These are phyloP conservation scores for Apostasia shenzhenica DNA, from an alignment of 106 monocot genomes.

Conservation along the genomic window DNA sequence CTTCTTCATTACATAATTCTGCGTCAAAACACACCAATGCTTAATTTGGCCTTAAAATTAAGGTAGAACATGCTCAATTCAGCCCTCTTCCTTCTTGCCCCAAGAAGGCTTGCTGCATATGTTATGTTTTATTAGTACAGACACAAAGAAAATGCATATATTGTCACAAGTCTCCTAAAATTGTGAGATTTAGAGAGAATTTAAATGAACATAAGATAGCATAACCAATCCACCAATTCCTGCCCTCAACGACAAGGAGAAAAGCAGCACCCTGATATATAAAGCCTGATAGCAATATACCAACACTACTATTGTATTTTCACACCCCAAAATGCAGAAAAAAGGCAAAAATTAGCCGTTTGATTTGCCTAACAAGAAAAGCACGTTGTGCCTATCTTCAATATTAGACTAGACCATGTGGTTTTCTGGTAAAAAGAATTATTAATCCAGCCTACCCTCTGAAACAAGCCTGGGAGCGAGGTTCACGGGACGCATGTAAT, in stretches of 20 bases:
- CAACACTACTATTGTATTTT: not conserved
- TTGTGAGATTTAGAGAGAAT: too few species aligned
- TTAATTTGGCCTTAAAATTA: too few species aligned
- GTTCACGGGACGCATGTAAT: constrained; percentile 95
- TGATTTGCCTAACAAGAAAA: not conserved
- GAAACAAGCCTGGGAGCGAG: constrained; percentile 92
- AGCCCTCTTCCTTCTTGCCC: too few species aligned
- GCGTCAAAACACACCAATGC: too few species aligned
- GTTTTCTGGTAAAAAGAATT: not conserved
- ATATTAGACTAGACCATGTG: not conserved
- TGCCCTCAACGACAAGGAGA: not conserved
- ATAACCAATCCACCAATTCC: too few species aligned
- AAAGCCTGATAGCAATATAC: not conserved
- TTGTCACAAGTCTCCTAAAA: not conserved
- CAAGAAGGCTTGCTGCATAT: too few species aligned
- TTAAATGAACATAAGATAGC: too few species aligned
- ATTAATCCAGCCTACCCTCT: constrained; percentile 37
- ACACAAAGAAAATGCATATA: too few species aligned
- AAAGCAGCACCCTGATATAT: not conserved
- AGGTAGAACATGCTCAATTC: too few species aligned
- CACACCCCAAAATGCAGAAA: too few species aligned
- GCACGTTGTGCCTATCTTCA: not conserved
- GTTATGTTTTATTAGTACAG: too few species aligned
- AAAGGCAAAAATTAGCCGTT: not conserved
- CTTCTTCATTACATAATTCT: too few species aligned